Evolutionary conservation across 352 stramenopile species (phyloP), one percentile per base, ranked within the genome.

Genomic region (Pseudoperonospora humuli): DNA sequence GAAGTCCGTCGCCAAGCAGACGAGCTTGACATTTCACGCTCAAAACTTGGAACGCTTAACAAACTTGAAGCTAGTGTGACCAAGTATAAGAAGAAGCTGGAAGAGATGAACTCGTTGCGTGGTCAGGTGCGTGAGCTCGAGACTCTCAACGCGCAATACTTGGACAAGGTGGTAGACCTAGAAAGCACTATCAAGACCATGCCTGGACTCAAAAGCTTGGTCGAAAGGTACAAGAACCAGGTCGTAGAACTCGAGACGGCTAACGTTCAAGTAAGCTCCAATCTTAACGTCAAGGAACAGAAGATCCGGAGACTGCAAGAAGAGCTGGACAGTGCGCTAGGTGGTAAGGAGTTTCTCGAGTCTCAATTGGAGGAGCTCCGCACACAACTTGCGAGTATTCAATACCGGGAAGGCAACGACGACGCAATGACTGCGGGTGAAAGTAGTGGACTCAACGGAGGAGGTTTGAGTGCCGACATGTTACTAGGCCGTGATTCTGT

Each of bases 191-290:
- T 93, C 39, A 90, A 90, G 58, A 93, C 75, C 1, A 89, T 93
- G 61, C 75, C 81, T 7, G 77, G 70, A 4, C 58, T 93, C 2
- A 91, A 90, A 48, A 61, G 50, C 14, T 51, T 88, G 0, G 76
- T 93, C 9, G 81, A 93, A 47, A 81, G 75, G 34, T 93, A 93
- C 64, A 93, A 93, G 61, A 89, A 93, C 54, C 78, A 93, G 47
- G 81, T 93, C 11, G 81, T 93, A 27, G 81, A 93, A 19, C 63
- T 93, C 10, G 75, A 93, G 45, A 93, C 81, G 1, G 65, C 72
- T 4, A 85, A 88, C 39, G 70, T 93, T 10, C 78, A 93, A 42
- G 75, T 61, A 9, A 67, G 61, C n/a, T 88, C 81, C 32, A 87
- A 65, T 39, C 60, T 84, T 4, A 77, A 73, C 28, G 78, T 93